phyloP scores from a whole-genome alignment of 1,284 basidiomycete species.

The Rhodotorula sp. region DNA sequence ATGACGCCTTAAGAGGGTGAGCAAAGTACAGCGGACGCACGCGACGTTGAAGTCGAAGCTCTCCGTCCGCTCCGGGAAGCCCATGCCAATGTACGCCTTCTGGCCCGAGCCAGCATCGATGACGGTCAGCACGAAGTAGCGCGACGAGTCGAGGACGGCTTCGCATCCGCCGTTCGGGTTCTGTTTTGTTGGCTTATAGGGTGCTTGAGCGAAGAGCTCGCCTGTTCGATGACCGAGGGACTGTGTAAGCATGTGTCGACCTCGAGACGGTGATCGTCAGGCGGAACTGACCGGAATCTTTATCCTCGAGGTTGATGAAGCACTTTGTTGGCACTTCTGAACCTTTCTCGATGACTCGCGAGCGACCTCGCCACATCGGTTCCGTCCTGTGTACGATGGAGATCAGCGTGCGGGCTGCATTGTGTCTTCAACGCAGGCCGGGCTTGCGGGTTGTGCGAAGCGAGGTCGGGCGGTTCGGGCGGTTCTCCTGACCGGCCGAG shows the following conservation, averaged over 20 bases:
- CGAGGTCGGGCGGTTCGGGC: background rate
- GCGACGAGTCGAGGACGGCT: conserved; percentile 89
- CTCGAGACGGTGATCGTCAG: background rate
- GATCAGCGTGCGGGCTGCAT: too few relatives aligned
- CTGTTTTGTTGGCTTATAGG: conserved; percentile 74
- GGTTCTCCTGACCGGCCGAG: background rate
- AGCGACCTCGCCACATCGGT: conserved; percentile 85
- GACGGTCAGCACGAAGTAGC: conserved; percentile 58
- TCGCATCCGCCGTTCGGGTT: conserved; percentile 66
- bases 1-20: too few relatives aligned
- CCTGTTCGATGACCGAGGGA: conserved; percentile 35
- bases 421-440: background rate
- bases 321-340: conserved; percentile 51
- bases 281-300: conserved; percentile 61
- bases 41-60: conserved; percentile 96
- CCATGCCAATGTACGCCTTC: conserved; percentile 76
- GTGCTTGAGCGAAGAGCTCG: conserved; percentile 82
- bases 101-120: conserved; percentile 31
- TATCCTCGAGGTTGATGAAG: conserved; percentile 72
- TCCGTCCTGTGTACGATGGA: conserved; percentile 39
- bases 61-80: conserved; percentile 80
- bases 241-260: background rate
- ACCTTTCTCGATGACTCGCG: conserved; percentile 71
- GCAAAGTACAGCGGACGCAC: conserved; percentile 57
- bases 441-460: too few relatives aligned